Conservation (phyloP, 306 rosid genomes). For the Inga oerstediana region DNA sequence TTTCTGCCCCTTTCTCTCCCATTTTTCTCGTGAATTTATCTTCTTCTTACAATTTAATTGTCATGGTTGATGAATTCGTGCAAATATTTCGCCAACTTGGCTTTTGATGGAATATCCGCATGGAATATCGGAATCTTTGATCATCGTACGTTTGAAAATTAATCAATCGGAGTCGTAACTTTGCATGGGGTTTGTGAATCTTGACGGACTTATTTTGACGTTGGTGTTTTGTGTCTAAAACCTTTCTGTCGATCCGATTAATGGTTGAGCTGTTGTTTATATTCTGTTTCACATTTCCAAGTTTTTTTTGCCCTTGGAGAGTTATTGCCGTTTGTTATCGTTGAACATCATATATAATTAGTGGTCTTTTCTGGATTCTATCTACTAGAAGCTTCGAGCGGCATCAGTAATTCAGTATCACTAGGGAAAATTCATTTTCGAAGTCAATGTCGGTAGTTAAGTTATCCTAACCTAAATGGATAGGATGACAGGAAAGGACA, state of each 20-base stretch:
- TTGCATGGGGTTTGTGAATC: background rate
- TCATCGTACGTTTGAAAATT: background rate
- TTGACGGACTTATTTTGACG: background rate
- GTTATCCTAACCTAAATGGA: background rate
- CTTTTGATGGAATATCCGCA: slow-evolving; percentile 1
- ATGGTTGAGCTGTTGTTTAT: slow-evolving; percentile 4
- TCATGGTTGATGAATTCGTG: background rate
- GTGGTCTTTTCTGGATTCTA: background rate
- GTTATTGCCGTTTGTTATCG: too few relatives aligned
- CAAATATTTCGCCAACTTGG: slow-evolving; percentile 3
- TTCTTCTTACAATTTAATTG: background rate
- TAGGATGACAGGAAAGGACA: background rate
- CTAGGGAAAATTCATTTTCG: background rate
- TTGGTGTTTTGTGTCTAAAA: background rate
- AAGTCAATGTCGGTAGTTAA: background rate
- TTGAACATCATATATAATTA: background rate
- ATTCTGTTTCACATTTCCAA: background rate
- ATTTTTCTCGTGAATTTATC: background rate
- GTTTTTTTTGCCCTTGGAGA: background rate
- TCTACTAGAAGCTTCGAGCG: background rate
- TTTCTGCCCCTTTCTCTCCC: background rate
- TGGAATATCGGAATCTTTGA: slow-evolving; percentile 22
- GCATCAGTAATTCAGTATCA: background rate
- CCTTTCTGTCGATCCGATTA: background rate
- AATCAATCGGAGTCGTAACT: background rate